These are phyloP conservation scores for Saccharata proteae DNA, from an alignment of 2,329 filamentous ascomycete genomes.

Conservation along the genomic window DNA sequence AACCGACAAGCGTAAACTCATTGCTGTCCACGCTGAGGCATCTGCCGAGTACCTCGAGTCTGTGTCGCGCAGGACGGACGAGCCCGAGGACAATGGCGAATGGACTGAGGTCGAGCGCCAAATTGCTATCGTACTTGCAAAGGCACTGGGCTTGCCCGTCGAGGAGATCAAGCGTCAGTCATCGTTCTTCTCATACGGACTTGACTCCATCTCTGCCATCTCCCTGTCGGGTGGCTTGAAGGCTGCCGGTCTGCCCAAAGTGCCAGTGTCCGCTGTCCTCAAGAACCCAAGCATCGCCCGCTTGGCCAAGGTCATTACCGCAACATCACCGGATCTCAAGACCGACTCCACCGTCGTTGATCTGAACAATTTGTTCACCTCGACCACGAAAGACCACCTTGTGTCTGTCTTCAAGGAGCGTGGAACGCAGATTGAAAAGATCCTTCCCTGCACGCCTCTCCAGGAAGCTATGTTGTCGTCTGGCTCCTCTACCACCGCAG, in stretches of 20 bases:
- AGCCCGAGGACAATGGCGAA: constrained; percentile 22
- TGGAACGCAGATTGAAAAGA: constrained; percentile 33
- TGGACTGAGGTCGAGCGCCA: constrained; percentile 45
- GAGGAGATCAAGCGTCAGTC: constrained; percentile 48
- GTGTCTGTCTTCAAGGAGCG: constrained; percentile 16
- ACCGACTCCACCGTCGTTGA: not conserved
- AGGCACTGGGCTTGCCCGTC: constrained; percentile 34
- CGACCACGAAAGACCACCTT: constrained; percentile 1
- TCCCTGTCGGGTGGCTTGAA: constrained; percentile 49
- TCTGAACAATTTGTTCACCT: constrained; percentile 11
- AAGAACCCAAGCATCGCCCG: constrained; percentile 53
- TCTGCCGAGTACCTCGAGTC: constrained; percentile 32
- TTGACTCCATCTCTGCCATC: constrained; percentile 79
- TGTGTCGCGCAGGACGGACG: constrained; percentile 20
- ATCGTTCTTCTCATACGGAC: constrained; percentile 64
- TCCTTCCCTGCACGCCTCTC: constrained; percentile 74
- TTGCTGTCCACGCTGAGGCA: constrained; percentile 36
- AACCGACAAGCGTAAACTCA: constrained; percentile 48
- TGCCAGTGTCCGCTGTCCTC: constrained; percentile 60
- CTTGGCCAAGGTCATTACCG: constrained; percentile 30
- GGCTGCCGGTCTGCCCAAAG: constrained; percentile 29
- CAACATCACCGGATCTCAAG: constrained; percentile 14
- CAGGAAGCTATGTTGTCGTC: constrained; percentile 79
- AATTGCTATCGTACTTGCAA: constrained; percentile 44
- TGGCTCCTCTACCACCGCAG: constrained; percentile 27